phyloP scores from a whole-genome alignment of 192 early-diverging fungal species.

The Umbelopsis vinacea region DNA sequence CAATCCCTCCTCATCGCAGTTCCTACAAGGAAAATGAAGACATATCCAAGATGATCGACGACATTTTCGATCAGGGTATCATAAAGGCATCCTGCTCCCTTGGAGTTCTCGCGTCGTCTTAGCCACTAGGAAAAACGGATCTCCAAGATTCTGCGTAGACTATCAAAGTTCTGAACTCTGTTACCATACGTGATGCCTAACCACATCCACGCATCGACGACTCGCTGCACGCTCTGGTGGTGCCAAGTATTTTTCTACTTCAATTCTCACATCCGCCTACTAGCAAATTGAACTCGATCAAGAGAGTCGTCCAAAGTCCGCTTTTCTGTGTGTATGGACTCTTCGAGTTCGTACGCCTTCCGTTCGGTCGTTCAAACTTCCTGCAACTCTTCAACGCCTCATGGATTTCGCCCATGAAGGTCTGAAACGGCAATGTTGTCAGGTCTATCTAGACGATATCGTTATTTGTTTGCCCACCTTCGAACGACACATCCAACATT shows the following conservation, averaged over 20 bases:
- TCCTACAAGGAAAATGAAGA: slow-evolving; percentile 24
- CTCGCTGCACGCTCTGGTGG: slow-evolving; percentile 37
- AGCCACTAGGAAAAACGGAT: slow-evolving; percentile 50
- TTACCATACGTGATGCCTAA: slow-evolving; percentile 50
- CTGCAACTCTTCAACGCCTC: slow-evolving; percentile 38
- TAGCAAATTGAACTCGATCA: slow-evolving; percentile 42
- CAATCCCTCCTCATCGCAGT: slow-evolving; percentile 21
- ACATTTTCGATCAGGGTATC: slow-evolving; percentile 44
- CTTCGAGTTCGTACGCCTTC: slow-evolving; percentile 36
- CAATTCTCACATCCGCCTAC: slow-evolving; percentile 46
- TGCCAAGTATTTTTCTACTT: slow-evolving; percentile 40
- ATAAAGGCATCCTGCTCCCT: slow-evolving; percentile 42
- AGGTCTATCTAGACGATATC: slow-evolving; percentile 53
- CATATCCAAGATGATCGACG: slow-evolving; percentile 21
- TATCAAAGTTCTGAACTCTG: slow-evolving; percentile 52
- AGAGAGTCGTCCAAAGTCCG: slow-evolving; percentile 12
- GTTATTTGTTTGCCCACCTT: slow-evolving; percentile 38
- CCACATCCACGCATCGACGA: slow-evolving; percentile 55
- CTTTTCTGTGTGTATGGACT: slow-evolving; percentile 13
- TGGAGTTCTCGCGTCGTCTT: slow-evolving; percentile 48
- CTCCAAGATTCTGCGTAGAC: slow-evolving; percentile 44
- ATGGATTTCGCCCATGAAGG: slow-evolving; percentile 44
- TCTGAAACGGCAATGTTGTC: slow-evolving; percentile 25
- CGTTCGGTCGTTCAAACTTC: slow-evolving; percentile 33
- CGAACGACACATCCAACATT: slow-evolving; percentile 38